These are phyloP conservation scores for Penicillium italicum DNA, from an alignment of 2,329 filamentous ascomycete species.

Conservation along the genomic window DNA sequence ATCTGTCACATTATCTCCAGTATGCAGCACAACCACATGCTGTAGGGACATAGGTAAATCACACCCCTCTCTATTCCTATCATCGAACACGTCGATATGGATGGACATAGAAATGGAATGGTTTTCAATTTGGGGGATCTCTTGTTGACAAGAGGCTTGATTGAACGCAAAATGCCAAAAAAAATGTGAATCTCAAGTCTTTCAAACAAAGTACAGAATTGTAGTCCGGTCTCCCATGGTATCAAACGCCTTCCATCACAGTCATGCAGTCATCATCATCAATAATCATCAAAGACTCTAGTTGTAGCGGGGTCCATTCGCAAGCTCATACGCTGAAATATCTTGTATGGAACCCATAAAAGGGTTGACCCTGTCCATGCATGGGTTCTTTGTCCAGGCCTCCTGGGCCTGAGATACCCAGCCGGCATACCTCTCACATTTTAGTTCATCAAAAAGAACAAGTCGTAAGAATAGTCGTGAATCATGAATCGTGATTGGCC, in stretches of 20 bases:
- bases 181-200: slow-evolving; percentile 6
- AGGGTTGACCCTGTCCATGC: neutral
- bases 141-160: neutral
- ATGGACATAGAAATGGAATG: slow-evolving; percentile 1
- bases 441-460: neutral
- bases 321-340: neutral
- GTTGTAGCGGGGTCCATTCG: neutral
- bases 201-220: neutral
- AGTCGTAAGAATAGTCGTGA: neutral
- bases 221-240: neutral
- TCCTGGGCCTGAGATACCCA: neutral
- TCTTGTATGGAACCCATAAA: neutral
- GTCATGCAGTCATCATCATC: slow-evolving; percentile 11
- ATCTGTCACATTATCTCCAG: neutral
- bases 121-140: neutral
- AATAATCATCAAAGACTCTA: slow-evolving; percentile 1
- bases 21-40: neutral
- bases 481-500: slow-evolving; percentile 2
- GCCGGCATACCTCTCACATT: neutral
- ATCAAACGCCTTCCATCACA: slow-evolving; percentile 5
- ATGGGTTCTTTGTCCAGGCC: neutral
- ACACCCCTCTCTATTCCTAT: neutral
- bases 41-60: neutral
- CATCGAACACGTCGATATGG: neutral
- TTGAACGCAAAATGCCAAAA: neutral